Evolutionary conservation across 148 eudicot species (phyloP).

Genomic region (Linanthus parryae): DNA sequence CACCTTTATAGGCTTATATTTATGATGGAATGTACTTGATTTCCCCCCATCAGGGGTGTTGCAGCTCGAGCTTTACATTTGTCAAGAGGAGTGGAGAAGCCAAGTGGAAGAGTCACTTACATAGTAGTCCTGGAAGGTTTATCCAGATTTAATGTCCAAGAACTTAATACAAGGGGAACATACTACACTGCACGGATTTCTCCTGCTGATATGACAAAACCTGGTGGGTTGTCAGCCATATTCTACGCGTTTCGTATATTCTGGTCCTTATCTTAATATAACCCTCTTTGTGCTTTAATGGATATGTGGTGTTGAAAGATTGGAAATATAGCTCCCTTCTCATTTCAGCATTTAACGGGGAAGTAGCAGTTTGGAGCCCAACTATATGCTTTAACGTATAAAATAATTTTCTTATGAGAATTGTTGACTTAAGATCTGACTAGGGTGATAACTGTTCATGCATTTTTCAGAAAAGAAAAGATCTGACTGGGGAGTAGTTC

Average conservation of each 20-base stretch:
- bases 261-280: too few species aligned
- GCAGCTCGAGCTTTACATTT: constrained; percentile 97
- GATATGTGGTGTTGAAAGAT: not conserved
- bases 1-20: not conserved
- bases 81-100: constrained; percentile 98
- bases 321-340: too few species aligned
- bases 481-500: too few species aligned
- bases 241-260: not conserved
- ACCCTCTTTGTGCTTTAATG: too few species aligned
- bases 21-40: too few species aligned
- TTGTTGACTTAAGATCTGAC: too few species aligned
- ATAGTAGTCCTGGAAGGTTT: constrained; percentile 93
- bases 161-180: constrained; percentile 79
- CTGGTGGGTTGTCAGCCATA: constrained; percentile 35
- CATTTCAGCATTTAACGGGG: too few species aligned
- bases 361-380: too few species aligned
- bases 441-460: too few species aligned
- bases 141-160: constrained; percentile 89
- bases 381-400: too few species aligned
- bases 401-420: too few species aligned
- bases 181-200: constrained; percentile 80
- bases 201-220: constrained; percentile 74
- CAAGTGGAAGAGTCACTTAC: constrained; percentile 98
- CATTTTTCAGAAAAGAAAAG: too few species aligned
- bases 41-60: constrained; percentile 62